Conservation (phyloP, 345 rosid species). For the Rhizophora apiculata region DNA sequence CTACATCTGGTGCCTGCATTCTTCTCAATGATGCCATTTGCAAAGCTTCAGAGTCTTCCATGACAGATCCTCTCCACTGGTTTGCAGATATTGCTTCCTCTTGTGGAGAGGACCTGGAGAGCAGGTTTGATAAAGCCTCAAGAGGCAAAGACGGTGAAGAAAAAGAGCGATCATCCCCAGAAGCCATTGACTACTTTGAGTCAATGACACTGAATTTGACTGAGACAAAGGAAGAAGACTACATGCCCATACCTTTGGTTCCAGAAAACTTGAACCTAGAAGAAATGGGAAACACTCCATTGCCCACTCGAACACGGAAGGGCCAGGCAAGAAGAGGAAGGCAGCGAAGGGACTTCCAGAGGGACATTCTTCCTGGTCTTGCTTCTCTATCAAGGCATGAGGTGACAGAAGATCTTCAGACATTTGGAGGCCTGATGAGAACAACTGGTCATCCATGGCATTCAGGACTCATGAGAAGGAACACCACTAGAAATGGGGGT, state of each 20-base stretch:
- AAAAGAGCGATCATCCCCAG: slow-evolving; percentile 40
- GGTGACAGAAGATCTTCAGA: slow-evolving; percentile 89
- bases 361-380: slow-evolving; percentile 96
- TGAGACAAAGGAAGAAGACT: slow-evolving; percentile 72
- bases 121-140: slow-evolving; percentile 37
- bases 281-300: slow-evolving; percentile 32
- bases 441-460: slow-evolving; percentile 73
- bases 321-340: slow-evolving; percentile 90
- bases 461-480: slow-evolving; percentile 64
- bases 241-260: slow-evolving; percentile 76
- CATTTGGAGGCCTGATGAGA: slow-evolving; percentile 80
- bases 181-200: slow-evolving; percentile 76
- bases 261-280: slow-evolving; percentile 53
- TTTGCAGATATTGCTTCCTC: slow-evolving; percentile 62
- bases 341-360: slow-evolving; percentile 92
- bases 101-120: slow-evolving; percentile 49
- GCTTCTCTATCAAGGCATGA: slow-evolving; percentile 80
- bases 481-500: slow-evolving; percentile 62
- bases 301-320: slow-evolving; percentile 52
- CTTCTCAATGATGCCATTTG: slow-evolving; percentile 35
- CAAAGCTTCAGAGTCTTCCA: slow-evolving; percentile 33
- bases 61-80: slow-evolving; percentile 59
- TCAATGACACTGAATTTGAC: slow-evolving; percentile 61
- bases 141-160: slow-evolving; percentile 30
- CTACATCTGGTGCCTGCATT: slow-evolving; percentile 28